A percentile compares a stretch with the other conserved stretches of the same genome.
Evolutionary conservation across 768 basidiomycete species (phyloP).

Genomic region (Tricholoma hemisulphureum): DNA sequence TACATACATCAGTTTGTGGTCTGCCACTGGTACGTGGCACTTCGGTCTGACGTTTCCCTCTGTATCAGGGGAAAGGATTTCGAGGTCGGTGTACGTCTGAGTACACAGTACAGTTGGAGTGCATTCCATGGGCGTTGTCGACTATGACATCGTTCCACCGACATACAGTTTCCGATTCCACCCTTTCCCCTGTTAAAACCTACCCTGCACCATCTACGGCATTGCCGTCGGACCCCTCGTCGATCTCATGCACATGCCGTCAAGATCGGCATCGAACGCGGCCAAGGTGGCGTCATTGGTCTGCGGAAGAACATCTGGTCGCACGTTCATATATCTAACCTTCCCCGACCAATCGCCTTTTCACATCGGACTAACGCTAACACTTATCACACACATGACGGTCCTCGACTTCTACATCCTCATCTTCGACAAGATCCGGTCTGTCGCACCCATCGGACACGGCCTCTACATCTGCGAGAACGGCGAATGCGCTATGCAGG

Average conservation of each 20-base stretch:
- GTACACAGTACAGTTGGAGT: slow-evolving; percentile 31
- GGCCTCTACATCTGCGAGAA: slow-evolving; percentile 52
- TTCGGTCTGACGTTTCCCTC: not conserved
- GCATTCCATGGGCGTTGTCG: slow-evolving; percentile 21
- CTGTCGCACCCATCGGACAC: slow-evolving; percentile 33
- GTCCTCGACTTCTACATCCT: slow-evolving; percentile 45
- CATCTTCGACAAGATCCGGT: slow-evolving; percentile 38
- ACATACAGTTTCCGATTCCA: not conserved
- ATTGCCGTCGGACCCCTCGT: slow-evolving; percentile 45
- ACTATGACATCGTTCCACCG: slow-evolving; percentile 28
- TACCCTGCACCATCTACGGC: slow-evolving; percentile 58
- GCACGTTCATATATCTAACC: slow-evolving; percentile 46
- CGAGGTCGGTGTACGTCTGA: too few relatives aligned
- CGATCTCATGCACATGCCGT: slow-evolving; percentile 49
- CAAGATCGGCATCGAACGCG: slow-evolving; percentile 37
- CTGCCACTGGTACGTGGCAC: slow-evolving; percentile 17
- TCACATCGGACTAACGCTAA: not conserved
- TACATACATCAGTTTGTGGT: slow-evolving; percentile 14
- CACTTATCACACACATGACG: slow-evolving; percentile 16
- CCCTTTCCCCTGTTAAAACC: slow-evolving; percentile 30
- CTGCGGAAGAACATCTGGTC: slow-evolving; percentile 54
- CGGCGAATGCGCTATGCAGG: slow-evolving; percentile 41
- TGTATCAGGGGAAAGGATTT: slow-evolving; percentile 16
- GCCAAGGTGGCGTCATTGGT: slow-evolving; percentile 50
- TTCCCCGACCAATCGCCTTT: not conserved